Base-by-base conservation (phyloP, 768 basidiomycete genomes). In the Boletales sp. region DNA sequence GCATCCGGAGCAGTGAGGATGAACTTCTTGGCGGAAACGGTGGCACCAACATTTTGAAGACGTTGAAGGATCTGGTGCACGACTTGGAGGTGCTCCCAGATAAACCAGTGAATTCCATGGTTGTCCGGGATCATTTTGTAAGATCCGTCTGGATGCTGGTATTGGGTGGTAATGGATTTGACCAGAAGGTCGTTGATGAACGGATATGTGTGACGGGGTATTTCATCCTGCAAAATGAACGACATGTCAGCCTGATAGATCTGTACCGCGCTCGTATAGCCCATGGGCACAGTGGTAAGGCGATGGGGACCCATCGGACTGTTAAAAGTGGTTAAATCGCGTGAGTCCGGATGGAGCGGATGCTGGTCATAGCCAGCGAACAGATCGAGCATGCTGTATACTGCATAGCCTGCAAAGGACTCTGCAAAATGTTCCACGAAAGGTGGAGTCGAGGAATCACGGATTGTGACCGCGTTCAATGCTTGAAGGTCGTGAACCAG, bases 131-230 rank as follows among this genome's bases (percentile, higher is more conserved):
- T 68, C 0, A 60, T 70, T 43, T 79, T 65, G 40, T 55, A 72
- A 0, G 9, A 17, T 0, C 74, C 67, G 24, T 68, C 60, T 1
- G 32, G 9, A 0, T 35, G 4, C 11, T 64, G 43, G 43, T 77
- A 75, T 4, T 54, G 43, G 0, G 70, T n/a, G n/a, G n/a, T n/a
- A n/a, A n/a, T n/a, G n/a, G 74, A 71, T 48, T 65, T 68, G 4
- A 75, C 47, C 0, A 64, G 63, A 0, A 71, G 52, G 50, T 79
- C 69, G 48, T 81, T 71, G 12, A 79, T 65, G 44, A 67, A 80
- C 0, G 65, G 67, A n/a, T n/a, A n/a, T n/a, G n/a, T n/a, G n/a
- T n/a, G n/a, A n/a, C n/a, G n/a, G n/a, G n/a, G n/a, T n/a, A n/a
- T n/a, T n/a, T n/a, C n/a, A n/a, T n/a, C n/a, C n/a, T n/a, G n/a